Percentiles rank a stretch among this genome's conserved stretches.
Conservation (phyloP, 129 eudicot species). For the Pittosporum tobira region DNA sequence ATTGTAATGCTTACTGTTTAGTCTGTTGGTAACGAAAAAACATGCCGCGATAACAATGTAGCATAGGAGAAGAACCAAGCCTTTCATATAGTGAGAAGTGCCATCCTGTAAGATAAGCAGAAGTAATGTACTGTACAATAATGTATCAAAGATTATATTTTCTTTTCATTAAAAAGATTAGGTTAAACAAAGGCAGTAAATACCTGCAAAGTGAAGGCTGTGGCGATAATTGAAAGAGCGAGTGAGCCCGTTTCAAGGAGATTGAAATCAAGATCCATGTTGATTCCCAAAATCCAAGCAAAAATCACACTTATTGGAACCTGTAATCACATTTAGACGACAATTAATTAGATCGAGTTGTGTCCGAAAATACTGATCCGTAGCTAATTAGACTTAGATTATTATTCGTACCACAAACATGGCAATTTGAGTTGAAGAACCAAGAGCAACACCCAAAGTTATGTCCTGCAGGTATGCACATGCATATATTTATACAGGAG, state of each 20-base stretch:
- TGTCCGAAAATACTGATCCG: not conserved
- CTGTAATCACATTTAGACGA: constrained; percentile 14
- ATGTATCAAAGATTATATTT: not conserved
- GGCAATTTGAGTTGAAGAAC: constrained; percentile 92
- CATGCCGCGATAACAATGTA: constrained; percentile 62
- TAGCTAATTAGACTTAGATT: not conserved
- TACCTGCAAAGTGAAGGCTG: constrained; percentile 79
- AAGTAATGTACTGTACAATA: not conserved
- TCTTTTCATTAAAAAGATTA: not conserved
- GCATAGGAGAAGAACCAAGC: constrained; percentile 71
- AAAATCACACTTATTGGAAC: constrained; percentile 50
- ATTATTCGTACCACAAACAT: constrained; percentile 73
- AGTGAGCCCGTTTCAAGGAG: constrained; percentile 61
- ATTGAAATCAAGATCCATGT: constrained; percentile 66
- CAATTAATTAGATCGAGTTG: not conserved
- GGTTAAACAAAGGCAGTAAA: not conserved
- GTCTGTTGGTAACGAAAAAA: constrained; percentile 35
- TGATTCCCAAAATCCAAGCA: constrained; percentile 56
- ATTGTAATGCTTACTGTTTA: constrained; percentile 31
- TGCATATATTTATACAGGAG: not conserved
- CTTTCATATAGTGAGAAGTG: constrained; percentile 89
- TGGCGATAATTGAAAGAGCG: constrained; percentile 52
- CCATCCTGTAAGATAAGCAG: constrained; percentile 52
- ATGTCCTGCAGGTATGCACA: constrained; percentile 47
- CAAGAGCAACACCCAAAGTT: constrained; percentile 80